Percentiles rank a stretch among this genome's conserved stretches.
Conservation (phyloP, 202 grass and related monocot genomes). For the Digitaria exilis region DNA sequence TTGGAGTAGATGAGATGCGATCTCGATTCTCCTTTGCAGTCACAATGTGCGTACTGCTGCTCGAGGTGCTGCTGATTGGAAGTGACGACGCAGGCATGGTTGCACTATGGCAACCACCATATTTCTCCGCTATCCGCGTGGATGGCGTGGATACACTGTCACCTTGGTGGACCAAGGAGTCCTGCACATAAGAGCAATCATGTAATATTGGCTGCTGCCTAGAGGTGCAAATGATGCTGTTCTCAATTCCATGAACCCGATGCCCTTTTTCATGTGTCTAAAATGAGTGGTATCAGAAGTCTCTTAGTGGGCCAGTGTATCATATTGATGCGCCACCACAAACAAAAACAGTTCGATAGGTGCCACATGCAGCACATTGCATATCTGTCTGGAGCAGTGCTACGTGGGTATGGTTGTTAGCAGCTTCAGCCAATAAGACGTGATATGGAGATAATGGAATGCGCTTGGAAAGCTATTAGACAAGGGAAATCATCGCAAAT, state of each 20-base stretch:
- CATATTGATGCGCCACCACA: background rate
- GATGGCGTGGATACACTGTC: constrained; percentile 3
- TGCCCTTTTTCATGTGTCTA: constrained; percentile 6
- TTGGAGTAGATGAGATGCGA: background rate
- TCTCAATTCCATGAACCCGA: background rate
- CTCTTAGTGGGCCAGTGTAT: background rate
- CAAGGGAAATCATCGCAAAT: background rate
- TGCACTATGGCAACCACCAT: constrained; percentile 1
- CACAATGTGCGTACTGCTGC: background rate
- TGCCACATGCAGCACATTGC: constrained; percentile 30
- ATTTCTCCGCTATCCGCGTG: constrained; percentile 10
- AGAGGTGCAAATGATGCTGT: background rate
- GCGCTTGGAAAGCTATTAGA: constrained; percentile 6
- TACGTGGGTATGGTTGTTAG: constrained; percentile 15
- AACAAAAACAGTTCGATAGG: constrained; percentile 16
- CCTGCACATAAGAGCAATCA: constrained; percentile 24
- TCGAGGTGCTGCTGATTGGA: background rate
- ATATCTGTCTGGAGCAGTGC: background rate
- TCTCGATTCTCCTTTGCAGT: background rate
- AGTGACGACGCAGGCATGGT: background rate
- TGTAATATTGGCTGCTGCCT: background rate
- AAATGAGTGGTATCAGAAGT: background rate
- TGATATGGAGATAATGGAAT: constrained; percentile 2
- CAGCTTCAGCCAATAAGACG: constrained; percentile 6
- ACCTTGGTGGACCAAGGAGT: constrained; percentile 1